These are phyloP conservation scores for Thelonectria blattea DNA, from an alignment of 2,329 filamentous ascomycete species.

Conservation along the genomic window DNA sequence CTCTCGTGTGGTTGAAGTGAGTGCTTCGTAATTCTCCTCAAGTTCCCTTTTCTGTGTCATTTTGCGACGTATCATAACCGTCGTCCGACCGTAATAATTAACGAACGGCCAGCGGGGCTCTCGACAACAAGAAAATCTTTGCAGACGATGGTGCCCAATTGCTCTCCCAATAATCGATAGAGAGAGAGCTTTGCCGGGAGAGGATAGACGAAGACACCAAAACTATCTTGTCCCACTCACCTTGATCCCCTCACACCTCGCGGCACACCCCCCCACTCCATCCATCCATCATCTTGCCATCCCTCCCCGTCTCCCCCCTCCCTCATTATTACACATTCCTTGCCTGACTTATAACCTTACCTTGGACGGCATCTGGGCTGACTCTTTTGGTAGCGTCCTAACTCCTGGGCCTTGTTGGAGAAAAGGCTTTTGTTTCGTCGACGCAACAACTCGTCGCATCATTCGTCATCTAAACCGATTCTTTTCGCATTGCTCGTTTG, in stretches of 20 bases:
- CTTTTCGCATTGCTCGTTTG: conserved; percentile 9
- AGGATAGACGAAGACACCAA: conserved; percentile 7
- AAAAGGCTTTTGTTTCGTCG: conserved; percentile 18
- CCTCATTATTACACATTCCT: conserved; percentile 27
- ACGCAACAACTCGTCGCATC: conserved; percentile 22
- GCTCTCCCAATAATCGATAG: not conserved
- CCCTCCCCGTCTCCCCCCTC: conserved; percentile 15
- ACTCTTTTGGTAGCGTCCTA: conserved; percentile 19
- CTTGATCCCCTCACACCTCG: conserved; percentile 9
- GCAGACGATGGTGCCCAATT: not conserved
- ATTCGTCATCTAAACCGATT: conserved; percentile 11
- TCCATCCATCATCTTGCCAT: conserved; percentile 1
- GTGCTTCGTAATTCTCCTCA: too few species aligned
- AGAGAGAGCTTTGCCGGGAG: not conserved
- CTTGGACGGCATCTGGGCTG: conserved; percentile 33
- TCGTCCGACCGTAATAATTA: not conserved
- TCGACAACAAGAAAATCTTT: not conserved
- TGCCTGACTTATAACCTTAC: conserved; percentile 35
- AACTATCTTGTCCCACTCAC: conserved; percentile 10
- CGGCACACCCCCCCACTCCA: conserved; percentile 1
- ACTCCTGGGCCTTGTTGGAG: conserved; percentile 22
- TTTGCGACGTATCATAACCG: conserved; percentile 1
- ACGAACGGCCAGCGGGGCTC: not conserved
- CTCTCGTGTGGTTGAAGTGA: too few species aligned
- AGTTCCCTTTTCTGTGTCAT: not conserved